phyloP scores from a whole-genome alignment of 2,329 filamentous ascomycete species.

The Penicillium sp. region DNA sequence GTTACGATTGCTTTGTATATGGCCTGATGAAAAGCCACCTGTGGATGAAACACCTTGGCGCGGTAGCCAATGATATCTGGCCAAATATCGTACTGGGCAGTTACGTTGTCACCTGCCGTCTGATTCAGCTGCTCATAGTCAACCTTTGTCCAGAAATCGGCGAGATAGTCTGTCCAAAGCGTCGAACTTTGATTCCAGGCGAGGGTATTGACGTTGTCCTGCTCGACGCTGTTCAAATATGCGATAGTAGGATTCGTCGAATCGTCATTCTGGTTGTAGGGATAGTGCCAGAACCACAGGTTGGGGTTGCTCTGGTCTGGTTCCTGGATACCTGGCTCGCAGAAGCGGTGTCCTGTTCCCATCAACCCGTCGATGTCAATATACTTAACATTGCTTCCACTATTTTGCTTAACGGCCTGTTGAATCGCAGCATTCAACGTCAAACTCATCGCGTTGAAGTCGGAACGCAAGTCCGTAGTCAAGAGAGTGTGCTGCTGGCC shows the following conservation, averaged over 20 bases:
- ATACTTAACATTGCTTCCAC: conserved; percentile 2
- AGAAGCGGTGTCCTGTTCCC: conserved; percentile 2
- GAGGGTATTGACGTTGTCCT: neutral
- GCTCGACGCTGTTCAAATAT: conserved; percentile 2
- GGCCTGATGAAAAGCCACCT: conserved; percentile 2
- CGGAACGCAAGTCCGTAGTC: conserved; percentile 1
- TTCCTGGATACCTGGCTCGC: conserved; percentile 4
- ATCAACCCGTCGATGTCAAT: conserved; percentile 2
- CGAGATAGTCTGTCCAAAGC: neutral
- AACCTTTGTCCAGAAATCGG: conserved; percentile 1
- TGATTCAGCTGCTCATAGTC: conserved; percentile 2
- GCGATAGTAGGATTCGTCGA: neutral
- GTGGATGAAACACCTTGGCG: conserved; percentile 2
- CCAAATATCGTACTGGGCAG: conserved; percentile 1
- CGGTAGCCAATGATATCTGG: conserved; percentile 1
- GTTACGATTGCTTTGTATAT: neutral
- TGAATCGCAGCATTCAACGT: conserved; percentile 5
- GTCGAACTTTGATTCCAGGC: neutral
- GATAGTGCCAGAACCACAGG: conserved; percentile 4
- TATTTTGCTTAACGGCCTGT: neutral
- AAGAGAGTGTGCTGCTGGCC: conserved; percentile 5
- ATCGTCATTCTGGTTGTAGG: conserved; percentile 4
- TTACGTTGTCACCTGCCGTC: neutral
- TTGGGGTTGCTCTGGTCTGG: conserved; percentile 1
- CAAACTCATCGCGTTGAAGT: conserved; percentile 1